A percentile compares a stretch with the other conserved stretches of the same genome.
Conservation (phyloP, 2,329 filamentous ascomycete genomes). For the Blastomyces emzantsi region DNA sequence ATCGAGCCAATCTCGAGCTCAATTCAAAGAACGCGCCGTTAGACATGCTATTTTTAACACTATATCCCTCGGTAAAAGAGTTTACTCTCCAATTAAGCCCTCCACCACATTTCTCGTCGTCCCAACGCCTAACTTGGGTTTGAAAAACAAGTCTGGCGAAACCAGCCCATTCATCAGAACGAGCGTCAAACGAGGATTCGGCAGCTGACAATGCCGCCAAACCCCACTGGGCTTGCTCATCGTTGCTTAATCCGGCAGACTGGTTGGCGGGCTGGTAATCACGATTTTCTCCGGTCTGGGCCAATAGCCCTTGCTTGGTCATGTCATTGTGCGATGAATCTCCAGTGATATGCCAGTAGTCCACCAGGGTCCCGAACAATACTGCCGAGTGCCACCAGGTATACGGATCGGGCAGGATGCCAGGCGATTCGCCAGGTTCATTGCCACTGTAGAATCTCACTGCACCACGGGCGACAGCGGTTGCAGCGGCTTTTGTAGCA, state of each 20-base stretch:
- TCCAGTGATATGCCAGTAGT: slow-evolving; percentile 38
- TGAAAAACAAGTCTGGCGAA: slow-evolving; percentile 66
- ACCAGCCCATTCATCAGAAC: slow-evolving; percentile 37
- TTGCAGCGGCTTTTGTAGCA: slow-evolving; percentile 41
- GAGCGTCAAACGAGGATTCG: slow-evolving; percentile 41
- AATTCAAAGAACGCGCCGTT: slow-evolving; percentile 81
- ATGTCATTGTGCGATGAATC: slow-evolving; percentile 34
- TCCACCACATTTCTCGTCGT: slow-evolving; percentile 56
- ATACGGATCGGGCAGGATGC: slow-evolving; percentile 43
- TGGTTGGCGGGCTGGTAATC: slow-evolving; percentile 38
- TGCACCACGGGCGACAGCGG: slow-evolving; percentile 39
- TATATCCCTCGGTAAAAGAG: slow-evolving; percentile 57
- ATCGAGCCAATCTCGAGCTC: slow-evolving; percentile 61
- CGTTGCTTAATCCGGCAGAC: slow-evolving; percentile 42
- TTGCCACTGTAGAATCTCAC: slow-evolving; percentile 44
- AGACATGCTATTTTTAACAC: slow-evolving; percentile 74
- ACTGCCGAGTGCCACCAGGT: slow-evolving; percentile 40
- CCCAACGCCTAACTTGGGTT: slow-evolving; percentile 61
- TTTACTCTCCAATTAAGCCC: slow-evolving; percentile 65
- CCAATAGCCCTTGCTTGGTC: slow-evolving; percentile 29
- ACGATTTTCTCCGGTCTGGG: slow-evolving; percentile 30
- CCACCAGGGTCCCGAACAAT: slow-evolving; percentile 35
- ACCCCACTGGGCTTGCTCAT: slow-evolving; percentile 52
- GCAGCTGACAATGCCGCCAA: slow-evolving; percentile 49
- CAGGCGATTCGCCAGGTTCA: slow-evolving; percentile 42